A percentile compares a stretch with the other conserved stretches of the same genome.
These are phyloP conservation scores for Daucus carota DNA, from an alignment of 129 eudicot species.

Conservation along the genomic window DNA sequence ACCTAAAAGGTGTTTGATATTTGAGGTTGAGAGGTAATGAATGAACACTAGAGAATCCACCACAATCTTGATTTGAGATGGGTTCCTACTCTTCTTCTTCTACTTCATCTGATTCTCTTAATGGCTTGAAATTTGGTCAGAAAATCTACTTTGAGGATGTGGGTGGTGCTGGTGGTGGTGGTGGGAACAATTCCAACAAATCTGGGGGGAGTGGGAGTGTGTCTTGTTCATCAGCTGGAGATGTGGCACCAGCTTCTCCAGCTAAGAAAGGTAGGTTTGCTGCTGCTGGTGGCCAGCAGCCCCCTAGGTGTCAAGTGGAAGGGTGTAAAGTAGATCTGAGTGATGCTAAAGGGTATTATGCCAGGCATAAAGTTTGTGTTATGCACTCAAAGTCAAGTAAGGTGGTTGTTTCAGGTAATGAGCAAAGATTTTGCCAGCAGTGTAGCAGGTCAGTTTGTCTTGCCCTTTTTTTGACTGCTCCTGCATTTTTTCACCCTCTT, in stretches of 20 bases:
- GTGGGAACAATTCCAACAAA: conserved; percentile 1
- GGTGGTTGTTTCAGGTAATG: conserved; percentile 80
- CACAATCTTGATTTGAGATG: conserved; percentile 20
- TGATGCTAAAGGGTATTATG: conserved; percentile 80
- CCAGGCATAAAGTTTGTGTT: conserved; percentile 91
- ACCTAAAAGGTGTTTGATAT: neutral
- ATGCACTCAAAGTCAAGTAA: conserved; percentile 66
- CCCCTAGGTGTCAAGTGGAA: conserved; percentile 84
- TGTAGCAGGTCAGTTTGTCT: conserved; percentile 81
- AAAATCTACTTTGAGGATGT: conserved; percentile 48
- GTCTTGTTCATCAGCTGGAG: conserved; percentile 22
- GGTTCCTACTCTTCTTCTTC: conserved; percentile 17
- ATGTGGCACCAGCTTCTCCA: conserved; percentile 28
- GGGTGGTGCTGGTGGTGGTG: conserved; percentile 14
- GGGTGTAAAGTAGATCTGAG: conserved; percentile 92
- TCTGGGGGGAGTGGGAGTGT: conserved; percentile 36
- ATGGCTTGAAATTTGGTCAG: conserved; percentile 42
- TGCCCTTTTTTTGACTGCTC: neutral
- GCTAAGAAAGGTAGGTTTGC: conserved; percentile 61
- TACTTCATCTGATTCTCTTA: conserved; percentile 18
- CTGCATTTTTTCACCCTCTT: neutral
- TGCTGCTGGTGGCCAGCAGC: conserved; percentile 52
- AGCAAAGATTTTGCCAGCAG: conserved; percentile 96
- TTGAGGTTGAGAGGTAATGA: conserved; percentile 13
- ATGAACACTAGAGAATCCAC: neutral